Conservation (phyloP, 495 filamentous ascomycete species). For the Parathielavia hyrcaniae region DNA sequence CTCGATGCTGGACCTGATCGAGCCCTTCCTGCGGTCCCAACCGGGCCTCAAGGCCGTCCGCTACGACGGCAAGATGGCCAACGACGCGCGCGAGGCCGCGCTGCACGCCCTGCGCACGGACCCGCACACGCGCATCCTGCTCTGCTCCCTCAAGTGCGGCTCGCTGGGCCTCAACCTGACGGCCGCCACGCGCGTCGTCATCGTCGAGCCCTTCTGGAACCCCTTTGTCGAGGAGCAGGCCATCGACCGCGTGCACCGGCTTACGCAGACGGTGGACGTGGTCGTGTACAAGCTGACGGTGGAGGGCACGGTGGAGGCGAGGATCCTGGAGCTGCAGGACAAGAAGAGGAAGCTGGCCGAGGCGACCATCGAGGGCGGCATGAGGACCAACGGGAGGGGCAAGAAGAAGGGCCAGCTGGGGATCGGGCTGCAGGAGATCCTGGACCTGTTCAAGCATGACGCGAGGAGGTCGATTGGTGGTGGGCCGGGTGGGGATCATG, state of each 20-base stretch:
- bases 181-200: constrained; percentile 85
- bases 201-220: constrained; percentile 98
- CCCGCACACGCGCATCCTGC: constrained; percentile 63
- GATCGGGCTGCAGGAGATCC: constrained; percentile 86
- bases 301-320: constrained; percentile 76
- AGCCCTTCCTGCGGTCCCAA: constrained; percentile 74
- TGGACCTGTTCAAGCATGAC: constrained; percentile 80
- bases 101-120: constrained; percentile 65
- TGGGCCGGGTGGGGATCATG: background rate
- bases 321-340: constrained; percentile 86
- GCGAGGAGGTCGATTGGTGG: constrained; percentile 30
- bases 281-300: constrained; percentile 91
- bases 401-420: constrained; percentile 60
- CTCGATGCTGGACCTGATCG: constrained; percentile 91
- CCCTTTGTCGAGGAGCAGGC: constrained; percentile 97
- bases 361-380: constrained; percentile 37
- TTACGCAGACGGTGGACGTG: constrained; percentile 91
- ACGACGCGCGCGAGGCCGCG: constrained; percentile 84
- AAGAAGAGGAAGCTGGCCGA: constrained; percentile 85
- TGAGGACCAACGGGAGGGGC: constrained; percentile 34
- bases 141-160: constrained; percentile 90
- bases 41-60: constrained; percentile 66
- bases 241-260: constrained; percentile 93
- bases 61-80: constrained; percentile 94
- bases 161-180: constrained; percentile 91